Conservation (phyloP, 805 yeast species). For the Sungouiozyma ichnusensis region DNA sequence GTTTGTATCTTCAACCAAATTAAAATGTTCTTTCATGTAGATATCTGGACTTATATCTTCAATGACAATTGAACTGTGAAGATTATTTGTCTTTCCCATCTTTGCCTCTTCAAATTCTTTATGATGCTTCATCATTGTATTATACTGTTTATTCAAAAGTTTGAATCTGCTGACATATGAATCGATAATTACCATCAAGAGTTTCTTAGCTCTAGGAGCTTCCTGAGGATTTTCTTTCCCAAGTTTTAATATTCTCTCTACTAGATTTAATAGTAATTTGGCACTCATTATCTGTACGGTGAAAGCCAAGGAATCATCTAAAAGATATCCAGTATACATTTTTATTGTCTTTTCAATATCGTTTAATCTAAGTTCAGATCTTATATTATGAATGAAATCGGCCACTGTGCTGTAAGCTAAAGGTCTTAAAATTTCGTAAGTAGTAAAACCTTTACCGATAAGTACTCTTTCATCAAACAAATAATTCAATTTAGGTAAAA, state of each 20-base stretch:
- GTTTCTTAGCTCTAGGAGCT: conserved; percentile 52
- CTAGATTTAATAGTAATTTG: conserved; percentile 72
- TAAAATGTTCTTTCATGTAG: conserved; percentile 25
- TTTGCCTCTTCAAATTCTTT: conserved; percentile 38
- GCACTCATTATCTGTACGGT: conserved; percentile 97
- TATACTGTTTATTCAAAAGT: conserved; percentile 62
- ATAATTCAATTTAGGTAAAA: conserved; percentile 75
- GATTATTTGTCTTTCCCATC: conserved; percentile 34
- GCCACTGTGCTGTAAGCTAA: conserved; percentile 93
- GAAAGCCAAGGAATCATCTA: conserved; percentile 71
- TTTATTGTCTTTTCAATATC: conserved; percentile 83
- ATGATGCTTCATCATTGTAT: conserved; percentile 54
- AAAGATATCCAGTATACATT: conserved; percentile 68
- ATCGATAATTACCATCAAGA: conserved; percentile 76
- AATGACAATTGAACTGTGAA: conserved; percentile 27
- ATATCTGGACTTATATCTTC: conserved; percentile 32
- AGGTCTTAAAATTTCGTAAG: conserved; percentile 82
- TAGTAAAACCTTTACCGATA: conserved; percentile 87
- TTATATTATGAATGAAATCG: conserved; percentile 85
- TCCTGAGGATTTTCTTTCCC: conserved; percentile 52
- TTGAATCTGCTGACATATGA: conserved; percentile 78
- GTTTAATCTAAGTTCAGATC: conserved; percentile 67
- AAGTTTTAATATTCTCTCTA: conserved; percentile 75
- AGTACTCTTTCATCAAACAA: conserved; percentile 79
- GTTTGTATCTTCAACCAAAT: conserved; percentile 9